Percentiles rank a stretch among this genome's conserved stretches.
Conservation (phyloP, 257 asterid genomes). For the Henckelia pumila region DNA sequence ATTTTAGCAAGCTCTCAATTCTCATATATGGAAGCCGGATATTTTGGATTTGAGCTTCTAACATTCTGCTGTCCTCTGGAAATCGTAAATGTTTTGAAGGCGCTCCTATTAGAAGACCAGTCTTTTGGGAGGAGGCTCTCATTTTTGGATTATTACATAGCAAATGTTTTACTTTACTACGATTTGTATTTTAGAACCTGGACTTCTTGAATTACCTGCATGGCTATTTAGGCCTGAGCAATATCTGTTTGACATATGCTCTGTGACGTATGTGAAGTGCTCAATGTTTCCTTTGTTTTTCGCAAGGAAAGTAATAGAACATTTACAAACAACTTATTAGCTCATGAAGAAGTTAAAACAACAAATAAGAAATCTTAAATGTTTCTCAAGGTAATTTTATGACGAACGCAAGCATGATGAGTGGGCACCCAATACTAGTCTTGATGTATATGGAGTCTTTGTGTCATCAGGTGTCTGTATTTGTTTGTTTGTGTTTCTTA, state of each 20-base stretch:
- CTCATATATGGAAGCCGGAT: background rate
- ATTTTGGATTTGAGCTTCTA: background rate
- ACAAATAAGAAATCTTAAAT: background rate
- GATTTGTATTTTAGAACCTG: background rate
- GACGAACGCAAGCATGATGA: background rate
- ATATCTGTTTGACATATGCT: background rate
- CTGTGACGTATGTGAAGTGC: background rate
- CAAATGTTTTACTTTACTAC: too few species aligned
- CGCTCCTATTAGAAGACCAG: background rate
- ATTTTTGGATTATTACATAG: too few species aligned
- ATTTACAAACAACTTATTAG: background rate
- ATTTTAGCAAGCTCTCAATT: too few species aligned
- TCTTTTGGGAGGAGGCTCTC: too few species aligned
- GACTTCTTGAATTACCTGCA: background rate
- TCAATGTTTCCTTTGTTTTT: too few species aligned
- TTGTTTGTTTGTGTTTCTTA: background rate
- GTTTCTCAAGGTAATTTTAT: background rate
- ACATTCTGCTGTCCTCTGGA: background rate
- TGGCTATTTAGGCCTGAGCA: constrained; percentile 1
- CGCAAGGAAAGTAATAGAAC: background rate
- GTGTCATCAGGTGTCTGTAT: background rate
- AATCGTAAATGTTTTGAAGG: too few species aligned
- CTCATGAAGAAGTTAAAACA: background rate
- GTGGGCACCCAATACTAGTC: background rate
- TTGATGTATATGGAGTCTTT: background rate